Evolutionary conservation across 2,329 filamentous ascomycete species (phyloP), one percentile per base, ranked within the genome.

Genomic region (Hansfordia pulvinata): DNA sequence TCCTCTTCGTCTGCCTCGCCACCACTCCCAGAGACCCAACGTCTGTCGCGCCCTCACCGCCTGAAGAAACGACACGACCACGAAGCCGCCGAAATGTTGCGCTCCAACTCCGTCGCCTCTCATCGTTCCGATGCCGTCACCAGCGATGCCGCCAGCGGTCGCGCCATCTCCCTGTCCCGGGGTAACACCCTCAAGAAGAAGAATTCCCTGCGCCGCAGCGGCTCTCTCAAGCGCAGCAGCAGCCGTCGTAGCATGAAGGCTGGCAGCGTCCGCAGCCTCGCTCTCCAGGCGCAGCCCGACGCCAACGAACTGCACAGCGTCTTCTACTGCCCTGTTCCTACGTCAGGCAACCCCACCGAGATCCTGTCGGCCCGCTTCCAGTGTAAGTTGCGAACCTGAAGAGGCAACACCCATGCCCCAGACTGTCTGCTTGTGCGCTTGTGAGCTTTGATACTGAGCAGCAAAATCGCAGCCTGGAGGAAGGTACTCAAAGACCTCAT

Each of bases 401-500:
- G n/a, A n/a, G n/a, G n/a, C n/a, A n/a, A n/a, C n/a, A n/a, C n/a
- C n/a, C n/a, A n/a, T n/a, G n/a, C n/a, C n/a, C n/a, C n/a, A 8
- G 15, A 24, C 19, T 28, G 15, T 25, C 10, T 19, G 23, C 8
- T 28, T 19, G 6, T 29, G 12, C 8, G 22, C 17, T 29, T 10
- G 7, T 5, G 9, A 19, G 24, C n/a, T n/a, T n/a, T n/a, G n/a
- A n/a, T n/a, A n/a, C n/a, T n/a, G n/a, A n/a, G n/a, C n/a, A n/a
- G n/a, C n/a, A n/a, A n/a, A n/a, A n/a, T n/a, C n/a, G n/a, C 40
- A 92, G 85, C 81, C 27, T 98, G 90, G 90, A 74, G 90, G 42
- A 93, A 93, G 58, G 69, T 94, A 10, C 68, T 98, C 28, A 96
- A 96, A 50, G 86, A 94, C 39, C 64, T 96, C 23, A 93, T 96